Evolutionary conservation across 139 green algal species (phyloP), one percentile per base, ranked within the genome.

Genomic region (Nannochloris sp.): DNA sequence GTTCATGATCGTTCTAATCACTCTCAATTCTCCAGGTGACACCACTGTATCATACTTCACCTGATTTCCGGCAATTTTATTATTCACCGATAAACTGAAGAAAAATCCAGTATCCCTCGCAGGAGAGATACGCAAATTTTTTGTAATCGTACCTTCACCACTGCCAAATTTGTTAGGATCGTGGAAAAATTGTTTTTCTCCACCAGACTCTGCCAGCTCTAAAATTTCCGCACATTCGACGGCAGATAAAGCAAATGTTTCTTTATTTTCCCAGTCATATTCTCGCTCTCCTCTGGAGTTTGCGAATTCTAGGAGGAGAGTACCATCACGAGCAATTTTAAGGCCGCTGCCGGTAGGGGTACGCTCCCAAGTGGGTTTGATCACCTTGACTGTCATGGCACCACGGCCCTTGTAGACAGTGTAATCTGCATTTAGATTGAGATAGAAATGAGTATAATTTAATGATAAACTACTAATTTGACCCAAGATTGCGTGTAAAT

Each of bases 271-370:
- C 71, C 71, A 78, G 32, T 73, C 71, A 33, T 78, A 78, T 23
- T 60, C 39, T 25, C 55, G 51, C 24, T 71, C 36, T 15, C 59
- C 65, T n/a, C 31, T 19, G n/a, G 47, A 54, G 30, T 64, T 56
- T 36, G 71, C 71, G 69, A 78, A 78, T 39, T 78, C 71, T 38
- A 78, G 48, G 23, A 78, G 71, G 44, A 78, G 24, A 27, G 59
- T 74, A 10, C 65, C 71, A 39, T 73, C 58, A 31, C 65, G 37
- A 14, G 9, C 12, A 5, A 72, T 27, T 14, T 30, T n/a, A 6
- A 78, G 54, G 6, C 46, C 30, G 45, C 38, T 62, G 6, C 71
- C 64, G 23, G 31, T 67, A 48, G 54, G 24, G 9, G 38, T 29
- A 10, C 30, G 25, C 23, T 62, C 51, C 71, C 71, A 78, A 19